A percentile compares a stretch with the other conserved stretches of the same genome.
Conservation (phyloP, 2,329 filamentous ascomycete genomes). For the Exophiala calicioides region DNA sequence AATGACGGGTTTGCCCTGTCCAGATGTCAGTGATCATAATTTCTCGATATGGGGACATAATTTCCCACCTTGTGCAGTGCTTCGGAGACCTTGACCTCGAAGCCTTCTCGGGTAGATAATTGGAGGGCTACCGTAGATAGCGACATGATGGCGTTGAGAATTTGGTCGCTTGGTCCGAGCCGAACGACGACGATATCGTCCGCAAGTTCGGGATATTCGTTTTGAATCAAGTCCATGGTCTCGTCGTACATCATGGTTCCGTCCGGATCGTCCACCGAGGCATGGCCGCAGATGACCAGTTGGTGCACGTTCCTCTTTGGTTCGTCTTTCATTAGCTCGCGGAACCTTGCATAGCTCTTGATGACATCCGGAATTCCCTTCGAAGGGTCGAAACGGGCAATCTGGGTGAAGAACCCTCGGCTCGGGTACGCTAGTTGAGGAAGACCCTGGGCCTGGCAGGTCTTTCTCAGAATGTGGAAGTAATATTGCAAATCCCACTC, state of each 20-base stretch:
- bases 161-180: slow-evolving; percentile 74
- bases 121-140: slow-evolving; percentile 74
- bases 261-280: slow-evolving; percentile 79
- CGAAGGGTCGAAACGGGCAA: slow-evolving; percentile 79
- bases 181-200: slow-evolving; percentile 73
- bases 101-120: slow-evolving; percentile 78
- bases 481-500: slow-evolving; percentile 73
- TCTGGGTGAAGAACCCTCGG: slow-evolving; percentile 73
- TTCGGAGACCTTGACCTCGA: slow-evolving; percentile 85
- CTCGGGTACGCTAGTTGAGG: slow-evolving; percentile 57
- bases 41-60: too few relatives aligned
- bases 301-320: slow-evolving; percentile 61
- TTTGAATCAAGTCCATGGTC: slow-evolving; percentile 67
- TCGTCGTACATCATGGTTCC: slow-evolving; percentile 70
- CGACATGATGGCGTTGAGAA: slow-evolving; percentile 74
- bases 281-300: slow-evolving; percentile 75
- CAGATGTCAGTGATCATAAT: slow-evolving; percentile 5
- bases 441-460: slow-evolving; percentile 58
- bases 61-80: slow-evolving; percentile 65
- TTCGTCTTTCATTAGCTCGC: slow-evolving; percentile 57
- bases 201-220: slow-evolving; percentile 61
- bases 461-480: slow-evolving; percentile 68
- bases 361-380: slow-evolving; percentile 80
- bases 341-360: slow-evolving; percentile 72
- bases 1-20: slow-evolving; percentile 68